Conservation (phyloP, 2,329 filamentous ascomycete species). For the Nemania sp. region DNA sequence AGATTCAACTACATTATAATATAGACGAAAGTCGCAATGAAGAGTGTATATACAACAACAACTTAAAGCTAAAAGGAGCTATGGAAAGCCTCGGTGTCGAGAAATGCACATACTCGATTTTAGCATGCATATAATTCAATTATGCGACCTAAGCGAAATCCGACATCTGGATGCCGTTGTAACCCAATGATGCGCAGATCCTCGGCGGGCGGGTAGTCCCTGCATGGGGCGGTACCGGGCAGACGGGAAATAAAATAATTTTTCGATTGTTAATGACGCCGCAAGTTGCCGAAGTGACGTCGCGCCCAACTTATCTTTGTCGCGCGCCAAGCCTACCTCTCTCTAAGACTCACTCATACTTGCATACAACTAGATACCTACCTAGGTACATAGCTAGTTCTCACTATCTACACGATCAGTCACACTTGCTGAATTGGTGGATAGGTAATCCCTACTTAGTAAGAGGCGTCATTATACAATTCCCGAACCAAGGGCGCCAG, state of each 20-base stretch:
- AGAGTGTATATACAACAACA: neutral
- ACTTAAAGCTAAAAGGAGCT: neutral
- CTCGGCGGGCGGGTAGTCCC: constrained; percentile 9
- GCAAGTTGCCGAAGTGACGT: constrained; percentile 3
- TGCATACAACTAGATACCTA: neutral
- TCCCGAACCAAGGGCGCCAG: neutral
- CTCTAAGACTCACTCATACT: constrained; percentile 21
- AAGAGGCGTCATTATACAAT: neutral
- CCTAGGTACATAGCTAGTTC: no score
- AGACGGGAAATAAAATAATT: neutral
- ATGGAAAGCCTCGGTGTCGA: neutral
- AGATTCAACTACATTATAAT: neutral
- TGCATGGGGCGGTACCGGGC: constrained; percentile 18
- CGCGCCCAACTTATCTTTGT: neutral
- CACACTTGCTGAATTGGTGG: neutral
- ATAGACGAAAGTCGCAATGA: neutral
- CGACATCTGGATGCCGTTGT: neutral
- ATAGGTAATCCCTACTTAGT: neutral
- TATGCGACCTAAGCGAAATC: constrained; percentile 21
- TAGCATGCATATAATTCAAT: neutral
- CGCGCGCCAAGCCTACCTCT: neutral
- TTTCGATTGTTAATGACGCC: neutral
- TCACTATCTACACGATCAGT: neutral
- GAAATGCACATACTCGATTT: constrained; percentile 13
- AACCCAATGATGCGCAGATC: constrained; percentile 32